These are phyloP conservation scores for Phaeosphaeriaceae sp. DNA, from an alignment of 2,329 filamentous ascomycete genomes.

Conservation along the genomic window DNA sequence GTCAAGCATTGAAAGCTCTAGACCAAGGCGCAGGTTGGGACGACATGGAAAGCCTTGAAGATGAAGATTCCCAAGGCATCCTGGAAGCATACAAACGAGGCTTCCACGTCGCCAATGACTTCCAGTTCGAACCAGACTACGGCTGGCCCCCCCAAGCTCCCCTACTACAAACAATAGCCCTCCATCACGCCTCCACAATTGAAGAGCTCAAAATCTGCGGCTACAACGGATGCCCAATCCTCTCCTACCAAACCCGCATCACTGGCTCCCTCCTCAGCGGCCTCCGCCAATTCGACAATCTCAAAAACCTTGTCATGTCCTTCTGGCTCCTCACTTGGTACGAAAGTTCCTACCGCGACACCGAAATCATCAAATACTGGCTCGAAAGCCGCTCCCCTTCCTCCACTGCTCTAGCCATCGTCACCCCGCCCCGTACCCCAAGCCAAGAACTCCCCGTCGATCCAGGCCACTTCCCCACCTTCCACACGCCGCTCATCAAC, in stretches of 20 bases:
- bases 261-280: slow-evolving; percentile 48
- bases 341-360: slow-evolving; percentile 48
- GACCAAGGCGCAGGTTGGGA: slow-evolving; percentile 33
- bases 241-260: slow-evolving; percentile 48
- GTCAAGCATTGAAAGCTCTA: slow-evolving; percentile 37
- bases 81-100: slow-evolving; percentile 33
- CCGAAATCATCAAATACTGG: slow-evolving; percentile 55
- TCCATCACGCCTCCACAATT: slow-evolving; percentile 49
- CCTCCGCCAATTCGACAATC: slow-evolving; percentile 51
- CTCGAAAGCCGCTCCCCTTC: slow-evolving; percentile 47
- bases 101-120: slow-evolving; percentile 21
- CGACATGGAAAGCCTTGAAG: slow-evolving; percentile 33
- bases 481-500: slow-evolving; percentile 16
- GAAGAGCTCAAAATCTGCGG: slow-evolving; percentile 57
- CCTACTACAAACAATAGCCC: slow-evolving; percentile 52
- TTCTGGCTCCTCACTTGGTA: slow-evolving; percentile 52
- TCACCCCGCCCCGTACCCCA: slow-evolving; percentile 38
- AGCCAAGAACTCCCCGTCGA: slow-evolving; percentile 29
- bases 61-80: slow-evolving; percentile 36
- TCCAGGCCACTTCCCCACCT: slow-evolving; percentile 35
- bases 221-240: slow-evolving; percentile 52
- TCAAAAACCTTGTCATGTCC: slow-evolving; percentile 50
- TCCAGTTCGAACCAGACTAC: slow-evolving; percentile 46
- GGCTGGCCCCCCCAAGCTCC: slow-evolving; percentile 50
- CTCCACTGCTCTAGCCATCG: slow-evolving; percentile 48